phyloP scores from a whole-genome alignment of 768 basidiomycete species.

The Boletus fagicola region DNA sequence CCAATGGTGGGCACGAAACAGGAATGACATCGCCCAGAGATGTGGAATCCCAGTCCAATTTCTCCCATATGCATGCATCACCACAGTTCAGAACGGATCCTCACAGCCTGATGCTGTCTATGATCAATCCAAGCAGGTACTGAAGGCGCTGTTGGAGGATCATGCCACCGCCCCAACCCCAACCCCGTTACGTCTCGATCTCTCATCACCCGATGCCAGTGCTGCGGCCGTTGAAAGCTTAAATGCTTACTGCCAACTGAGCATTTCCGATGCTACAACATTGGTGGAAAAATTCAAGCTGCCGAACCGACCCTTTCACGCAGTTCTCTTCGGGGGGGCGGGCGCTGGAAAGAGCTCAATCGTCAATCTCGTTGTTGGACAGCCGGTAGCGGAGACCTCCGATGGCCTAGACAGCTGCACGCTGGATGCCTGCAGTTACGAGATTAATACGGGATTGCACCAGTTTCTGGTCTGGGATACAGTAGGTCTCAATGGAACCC shows the following conservation, averaged over 20 bases:
- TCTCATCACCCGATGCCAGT: conserved; percentile 9
- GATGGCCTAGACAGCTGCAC: conserved; percentile 34
- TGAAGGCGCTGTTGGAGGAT: conserved; percentile 11
- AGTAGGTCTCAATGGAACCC: conserved; percentile 27
- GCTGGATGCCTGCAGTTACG: conserved; percentile 26
- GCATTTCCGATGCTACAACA: conserved; percentile 6
- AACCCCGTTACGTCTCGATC: conserved; percentile 15
- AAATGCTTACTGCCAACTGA: conserved; percentile 12
- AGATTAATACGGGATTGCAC: conserved; percentile 17
- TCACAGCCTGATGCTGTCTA: neutral
- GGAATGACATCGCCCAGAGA: no score
- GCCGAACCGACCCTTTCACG: conserved; percentile 23
- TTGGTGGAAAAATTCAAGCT: conserved; percentile 14
- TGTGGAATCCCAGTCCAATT: no score
- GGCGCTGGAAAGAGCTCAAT: conserved; percentile 43
- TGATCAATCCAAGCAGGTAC: conserved; percentile 14
- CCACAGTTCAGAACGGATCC: conserved; percentile 9
- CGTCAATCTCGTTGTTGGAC: conserved; percentile 39
- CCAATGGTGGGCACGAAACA: no score
- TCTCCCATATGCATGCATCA: no score
- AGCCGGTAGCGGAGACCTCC: conserved; percentile 25
- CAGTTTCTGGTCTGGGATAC: conserved; percentile 35
- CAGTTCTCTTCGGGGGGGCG: conserved; percentile 41
- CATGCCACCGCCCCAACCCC: conserved; percentile 11
- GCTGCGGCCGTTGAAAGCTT: conserved; percentile 7